Base-by-base conservation (phyloP, 768 basidiomycete genomes). In the Hypholoma sublateritium region DNA sequence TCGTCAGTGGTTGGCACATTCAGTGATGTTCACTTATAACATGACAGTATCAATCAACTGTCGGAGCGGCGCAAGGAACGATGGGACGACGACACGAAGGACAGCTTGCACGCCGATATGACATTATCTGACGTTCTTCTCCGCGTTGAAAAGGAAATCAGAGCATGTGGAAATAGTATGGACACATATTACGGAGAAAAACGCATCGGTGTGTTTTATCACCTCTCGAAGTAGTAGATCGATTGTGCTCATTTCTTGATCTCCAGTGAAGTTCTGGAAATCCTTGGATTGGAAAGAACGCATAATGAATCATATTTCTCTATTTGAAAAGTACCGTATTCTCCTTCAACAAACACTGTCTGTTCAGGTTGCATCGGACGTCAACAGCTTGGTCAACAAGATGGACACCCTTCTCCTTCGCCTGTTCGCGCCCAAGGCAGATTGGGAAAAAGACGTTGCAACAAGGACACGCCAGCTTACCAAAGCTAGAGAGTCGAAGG, bases 101-200 rank as follows among this genome's bases (percentile, higher is more conserved):
- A 24, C 13, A 24, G 35, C 21, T 32, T 57, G 32, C 34, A 44
- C 34, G 41, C 59, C 13, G 44, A 49, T 36, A 42, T 28, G 12
- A 41, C 37, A 4, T 53, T 63, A 5, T 45, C 47, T 32, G 62
- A 59, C n/a, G 41, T 58, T 3, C 32, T 63, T 9, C 41, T 42
- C 14, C 34, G 41, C 16, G 51, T 66, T 17, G 37, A 55, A 36
- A 21, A 44, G 21, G 60, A 64, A n/a, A 62, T 68, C 42, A 61
- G 57, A 22, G 52, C 43, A 6, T 66, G 65, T 22, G 60, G 59
- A 4, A 66, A 66, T 50, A 63, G 63, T 19, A 62, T 68, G 42
- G 67, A 68, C 51, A 63, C 67, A 14, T 66, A 66, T 37, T 62
- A 65, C 24, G 65, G 62, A 35, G 63, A 61, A 42, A 32, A 49